These are phyloP conservation scores for Austroboletus festivus DNA, from an alignment of 768 basidiomycete species.

Conservation along the genomic window DNA sequence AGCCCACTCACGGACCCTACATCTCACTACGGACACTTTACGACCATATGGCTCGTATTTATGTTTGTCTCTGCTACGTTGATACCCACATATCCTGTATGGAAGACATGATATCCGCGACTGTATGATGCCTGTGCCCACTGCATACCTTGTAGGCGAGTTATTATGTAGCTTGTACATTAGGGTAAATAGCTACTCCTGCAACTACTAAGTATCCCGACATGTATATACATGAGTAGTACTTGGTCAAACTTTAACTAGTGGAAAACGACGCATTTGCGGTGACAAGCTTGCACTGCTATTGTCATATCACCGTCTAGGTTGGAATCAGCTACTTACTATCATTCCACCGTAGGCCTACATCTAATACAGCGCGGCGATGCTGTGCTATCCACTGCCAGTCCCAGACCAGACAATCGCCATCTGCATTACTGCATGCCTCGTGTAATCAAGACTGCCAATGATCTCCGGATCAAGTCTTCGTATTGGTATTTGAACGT, in stretches of 20 bases:
- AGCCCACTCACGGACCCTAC: not conserved
- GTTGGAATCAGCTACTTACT: too few species aligned
- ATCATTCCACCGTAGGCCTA: too few species aligned
- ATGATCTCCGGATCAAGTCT: constrained; percentile 17
- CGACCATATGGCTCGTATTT: constrained; percentile 7
- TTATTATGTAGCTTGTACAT: too few species aligned
- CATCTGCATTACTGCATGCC: constrained; percentile 4
- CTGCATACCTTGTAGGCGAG: too few species aligned
- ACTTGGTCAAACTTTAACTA: too few species aligned
- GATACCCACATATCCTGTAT: constrained; percentile 21
- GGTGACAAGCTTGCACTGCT: too few species aligned
- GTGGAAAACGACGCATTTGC: too few species aligned
- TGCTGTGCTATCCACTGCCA: constrained; percentile 1
- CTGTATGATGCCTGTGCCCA: constrained; percentile 7
- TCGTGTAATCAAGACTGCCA: constrained; percentile 18
- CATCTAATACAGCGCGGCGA: not conserved
- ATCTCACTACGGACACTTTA: not conserved
- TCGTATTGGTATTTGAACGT: constrained; percentile 14
- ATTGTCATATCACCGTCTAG: too few species aligned
- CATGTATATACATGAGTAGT: too few species aligned
- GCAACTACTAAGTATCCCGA: too few species aligned
- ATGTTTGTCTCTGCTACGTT: constrained; percentile 5
- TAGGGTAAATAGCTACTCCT: too few species aligned
- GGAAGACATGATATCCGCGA: constrained; percentile 9
- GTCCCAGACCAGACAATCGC: not conserved